Percentiles rank a stretch among this genome's conserved stretches.
Conservation (phyloP, 257 asterid genomes). For the Oldenlandia corymbosa region DNA sequence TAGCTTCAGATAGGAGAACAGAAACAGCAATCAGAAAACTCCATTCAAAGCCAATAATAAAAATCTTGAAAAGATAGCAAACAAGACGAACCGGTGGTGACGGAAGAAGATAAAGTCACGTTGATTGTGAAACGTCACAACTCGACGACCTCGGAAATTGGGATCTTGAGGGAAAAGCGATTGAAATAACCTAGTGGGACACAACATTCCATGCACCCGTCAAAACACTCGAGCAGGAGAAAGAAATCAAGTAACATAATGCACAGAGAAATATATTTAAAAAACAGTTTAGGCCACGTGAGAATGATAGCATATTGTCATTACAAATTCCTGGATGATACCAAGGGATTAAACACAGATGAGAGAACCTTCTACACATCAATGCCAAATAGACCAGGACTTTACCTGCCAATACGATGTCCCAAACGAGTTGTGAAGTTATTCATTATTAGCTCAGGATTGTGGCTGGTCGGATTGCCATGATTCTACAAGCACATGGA, state of each 20-base stretch:
- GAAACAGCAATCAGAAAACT: background rate
- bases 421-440: constrained; percentile 96
- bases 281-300: background rate
- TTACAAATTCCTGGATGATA: background rate
- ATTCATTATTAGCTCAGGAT: constrained; percentile 76
- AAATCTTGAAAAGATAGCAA: constrained; percentile 1
- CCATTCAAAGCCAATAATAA: background rate
- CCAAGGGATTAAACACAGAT: background rate
- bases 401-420: constrained; percentile 87
- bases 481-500: constrained; percentile 55
- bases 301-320: background rate
- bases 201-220: background rate
- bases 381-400: background rate
- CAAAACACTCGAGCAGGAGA: background rate
- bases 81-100: constrained; percentile 64
- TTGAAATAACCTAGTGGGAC: constrained; percentile 52
- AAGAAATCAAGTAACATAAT: background rate
- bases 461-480: constrained; percentile 91
- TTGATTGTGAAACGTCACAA: constrained; percentile 92
- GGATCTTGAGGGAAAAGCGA: constrained; percentile 94
- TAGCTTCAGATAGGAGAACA: constrained; percentile 46
- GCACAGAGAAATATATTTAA: background rate
- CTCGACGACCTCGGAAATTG: constrained; percentile 80
- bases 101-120: constrained; percentile 95
- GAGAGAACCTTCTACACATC: background rate